These are phyloP conservation scores for Quercus phellos DNA, from an alignment of 331 rosid genomes.

Conservation along the genomic window DNA sequence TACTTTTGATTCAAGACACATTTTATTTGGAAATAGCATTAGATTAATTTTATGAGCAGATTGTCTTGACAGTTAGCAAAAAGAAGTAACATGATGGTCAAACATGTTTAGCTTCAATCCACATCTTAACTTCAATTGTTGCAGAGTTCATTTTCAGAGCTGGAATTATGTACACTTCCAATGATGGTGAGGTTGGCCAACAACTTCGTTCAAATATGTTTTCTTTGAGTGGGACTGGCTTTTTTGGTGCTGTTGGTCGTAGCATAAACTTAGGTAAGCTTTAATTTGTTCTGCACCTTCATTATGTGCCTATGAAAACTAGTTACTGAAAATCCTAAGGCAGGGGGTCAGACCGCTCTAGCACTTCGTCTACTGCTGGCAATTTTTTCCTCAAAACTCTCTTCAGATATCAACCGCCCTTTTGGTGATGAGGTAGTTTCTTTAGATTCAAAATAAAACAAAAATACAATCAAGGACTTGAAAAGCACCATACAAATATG, in stretches of 20 bases:
- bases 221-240: constrained; percentile 74
- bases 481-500: not conserved
- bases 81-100: not conserved
- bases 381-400: constrained; percentile 71
- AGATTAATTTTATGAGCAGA: not conserved
- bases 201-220: constrained; percentile 69
- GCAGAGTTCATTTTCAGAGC: constrained; percentile 88
- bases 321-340: constrained; percentile 13
- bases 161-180: constrained; percentile 78
- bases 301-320: not conserved
- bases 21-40: not conserved
- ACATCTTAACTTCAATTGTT: constrained; percentile 51
- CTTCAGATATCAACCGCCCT: constrained; percentile 71
- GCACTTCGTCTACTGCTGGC: constrained; percentile 86
- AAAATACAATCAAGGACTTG: not conserved
- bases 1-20: not conserved
- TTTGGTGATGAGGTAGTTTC: constrained; percentile 79
- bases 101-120: constrained; percentile 24
- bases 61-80: not conserved
- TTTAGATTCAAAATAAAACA: not conserved
- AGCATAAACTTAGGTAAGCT: constrained; percentile 80
- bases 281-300: not conserved
- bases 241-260: constrained; percentile 80
- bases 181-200: constrained; percentile 42
- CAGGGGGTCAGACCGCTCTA: constrained; percentile 90